Conservation (phyloP, 768 basidiomycete species). For the Phylloporus rhodoxanthus region DNA sequence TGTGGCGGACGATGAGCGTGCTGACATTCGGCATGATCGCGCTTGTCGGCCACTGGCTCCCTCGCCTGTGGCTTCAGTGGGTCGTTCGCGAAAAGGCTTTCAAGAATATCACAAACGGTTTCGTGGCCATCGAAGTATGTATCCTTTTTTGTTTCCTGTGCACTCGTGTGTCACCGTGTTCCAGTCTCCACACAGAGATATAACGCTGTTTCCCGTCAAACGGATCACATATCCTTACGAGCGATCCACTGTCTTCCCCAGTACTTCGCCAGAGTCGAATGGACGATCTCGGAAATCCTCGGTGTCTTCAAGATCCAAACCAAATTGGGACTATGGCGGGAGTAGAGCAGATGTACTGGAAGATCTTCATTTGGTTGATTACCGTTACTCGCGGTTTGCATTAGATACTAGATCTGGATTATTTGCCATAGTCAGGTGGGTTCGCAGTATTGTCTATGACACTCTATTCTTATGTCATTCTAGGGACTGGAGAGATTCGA, state of each 20-base stretch:
- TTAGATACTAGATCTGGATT: slow-evolving; percentile 79
- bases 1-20: slow-evolving; percentile 70
- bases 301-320: slow-evolving; percentile 23
- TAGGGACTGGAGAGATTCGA: slow-evolving; percentile 88
- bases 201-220: slow-evolving; percentile 68
- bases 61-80: slow-evolving; percentile 84
- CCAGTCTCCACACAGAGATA: slow-evolving; percentile 80
- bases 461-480: slow-evolving; percentile 4
- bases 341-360: slow-evolving; percentile 37
- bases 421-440: slow-evolving; percentile 75
- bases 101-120: slow-evolving; percentile 58
- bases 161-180: slow-evolving; percentile 19
- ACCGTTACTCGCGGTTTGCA: slow-evolving; percentile 88
- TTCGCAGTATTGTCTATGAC: neutral
- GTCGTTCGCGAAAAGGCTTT: slow-evolving; percentile 82
- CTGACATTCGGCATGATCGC: slow-evolving; percentile 66
- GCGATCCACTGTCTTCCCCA: slow-evolving; percentile 73
- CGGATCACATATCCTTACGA: slow-evolving; percentile 70
- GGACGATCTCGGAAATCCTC: slow-evolving; percentile 18
- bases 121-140: slow-evolving; percentile 87
- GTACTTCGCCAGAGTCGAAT: slow-evolving; percentile 28
- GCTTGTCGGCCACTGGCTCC: slow-evolving; percentile 91
- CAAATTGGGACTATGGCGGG: slow-evolving; percentile 29
- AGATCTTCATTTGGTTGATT: slow-evolving; percentile 69
- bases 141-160: neutral